phyloP scores from a whole-genome alignment of 2,329 filamentous ascomycete species.

The Tolypocladium nubicola region DNA sequence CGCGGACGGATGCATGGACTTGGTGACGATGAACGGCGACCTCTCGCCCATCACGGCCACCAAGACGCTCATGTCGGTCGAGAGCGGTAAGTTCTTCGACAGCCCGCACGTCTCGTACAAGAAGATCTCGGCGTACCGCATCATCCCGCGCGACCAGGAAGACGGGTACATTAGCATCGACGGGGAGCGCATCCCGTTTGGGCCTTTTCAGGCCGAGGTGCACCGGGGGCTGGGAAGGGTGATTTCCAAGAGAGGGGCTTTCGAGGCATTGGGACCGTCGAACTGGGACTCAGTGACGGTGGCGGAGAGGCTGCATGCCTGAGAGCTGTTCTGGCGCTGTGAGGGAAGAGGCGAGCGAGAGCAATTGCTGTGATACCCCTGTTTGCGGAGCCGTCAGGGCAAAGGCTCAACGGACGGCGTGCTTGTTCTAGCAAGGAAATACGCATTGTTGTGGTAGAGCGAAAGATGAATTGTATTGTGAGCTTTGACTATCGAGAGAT shows the following conservation, averaged over 20 bases:
- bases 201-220: conserved; percentile 83
- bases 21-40: conserved; percentile 71
- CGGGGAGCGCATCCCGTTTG: conserved; percentile 78
- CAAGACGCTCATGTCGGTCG: conserved; percentile 60
- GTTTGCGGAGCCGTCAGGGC: not conserved
- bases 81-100: conserved; percentile 69
- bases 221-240: conserved; percentile 74
- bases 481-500: no score
- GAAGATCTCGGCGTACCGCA: conserved; percentile 80
- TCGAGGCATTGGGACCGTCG: conserved; percentile 51
- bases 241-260: conserved; percentile 65
- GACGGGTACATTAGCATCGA: conserved; percentile 90
- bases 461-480: no score
- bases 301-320: conserved; percentile 18
- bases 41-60: conserved; percentile 57
- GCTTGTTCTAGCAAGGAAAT: no score
- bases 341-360: not conserved
- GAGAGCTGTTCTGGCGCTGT: not conserved
- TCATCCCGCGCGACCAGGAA: conserved; percentile 61
- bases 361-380: conserved; percentile 12
- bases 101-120: conserved; percentile 66
- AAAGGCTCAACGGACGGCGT: not conserved
- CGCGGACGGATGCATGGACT: conserved; percentile 75
- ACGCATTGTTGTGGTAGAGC: not conserved
- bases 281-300: conserved; percentile 35